Percentiles rank a stretch among this genome's conserved stretches.
These are phyloP conservation scores for Lepidium sativum DNA, from an alignment of 345 rosid species.

Conservation along the genomic window DNA sequence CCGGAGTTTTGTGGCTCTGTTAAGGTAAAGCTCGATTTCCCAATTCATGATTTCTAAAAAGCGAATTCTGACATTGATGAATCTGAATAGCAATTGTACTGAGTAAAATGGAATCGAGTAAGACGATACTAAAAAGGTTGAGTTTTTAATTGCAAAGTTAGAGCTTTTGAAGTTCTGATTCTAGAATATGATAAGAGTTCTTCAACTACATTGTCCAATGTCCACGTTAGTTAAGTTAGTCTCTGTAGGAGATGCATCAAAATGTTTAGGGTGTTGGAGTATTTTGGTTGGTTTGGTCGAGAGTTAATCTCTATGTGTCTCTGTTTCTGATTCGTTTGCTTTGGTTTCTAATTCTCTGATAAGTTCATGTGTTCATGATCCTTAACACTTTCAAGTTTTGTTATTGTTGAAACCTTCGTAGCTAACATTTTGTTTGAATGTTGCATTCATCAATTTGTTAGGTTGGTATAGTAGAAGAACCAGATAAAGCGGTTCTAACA, in stretches of 20 bases:
- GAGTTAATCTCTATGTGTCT: not conserved
- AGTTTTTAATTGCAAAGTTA: not conserved
- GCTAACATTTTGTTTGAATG: not conserved
- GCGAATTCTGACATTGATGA: not conserved
- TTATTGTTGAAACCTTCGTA: not conserved
- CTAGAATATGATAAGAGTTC: not conserved
- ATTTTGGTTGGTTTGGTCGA: not conserved
- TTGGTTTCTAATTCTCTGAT: not conserved
- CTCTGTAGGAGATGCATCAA: not conserved
- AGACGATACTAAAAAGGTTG: not conserved
- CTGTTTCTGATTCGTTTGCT: not conserved
- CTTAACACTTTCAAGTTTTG: not conserved
- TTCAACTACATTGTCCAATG: not conserved
- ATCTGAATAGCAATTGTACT: not conserved
- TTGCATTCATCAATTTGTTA: constrained; percentile 14
- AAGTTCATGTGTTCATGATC: not conserved
- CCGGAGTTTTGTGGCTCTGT: constrained; percentile 70
- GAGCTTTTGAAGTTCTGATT: not conserved
- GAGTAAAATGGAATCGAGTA: not conserved
- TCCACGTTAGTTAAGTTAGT: not conserved
- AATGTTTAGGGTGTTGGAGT: too few relatives aligned
- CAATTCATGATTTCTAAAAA: not conserved
- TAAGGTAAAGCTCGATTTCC: constrained; percentile 37
- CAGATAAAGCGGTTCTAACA: constrained; percentile 59
- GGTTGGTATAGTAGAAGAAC: constrained; percentile 70